These are phyloP conservation scores for Hypoxylon sp. DNA, from an alignment of 2,329 filamentous ascomycete species.

Conservation along the genomic window DNA sequence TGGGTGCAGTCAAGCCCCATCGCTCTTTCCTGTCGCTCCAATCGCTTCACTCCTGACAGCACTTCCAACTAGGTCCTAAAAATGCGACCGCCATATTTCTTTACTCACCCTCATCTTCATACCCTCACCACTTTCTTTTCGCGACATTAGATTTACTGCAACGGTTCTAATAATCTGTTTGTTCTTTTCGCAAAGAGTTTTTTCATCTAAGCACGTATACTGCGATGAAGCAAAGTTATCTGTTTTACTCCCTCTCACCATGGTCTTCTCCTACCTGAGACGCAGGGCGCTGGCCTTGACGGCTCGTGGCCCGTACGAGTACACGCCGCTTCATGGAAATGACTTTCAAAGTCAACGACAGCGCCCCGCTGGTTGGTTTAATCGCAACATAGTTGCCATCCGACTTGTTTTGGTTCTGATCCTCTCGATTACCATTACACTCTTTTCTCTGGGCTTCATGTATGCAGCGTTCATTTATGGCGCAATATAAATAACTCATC, in stretches of 20 bases:
- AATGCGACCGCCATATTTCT: background rate
- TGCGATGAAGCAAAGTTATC: constrained; percentile 36
- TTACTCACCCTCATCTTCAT: background rate
- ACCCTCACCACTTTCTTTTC: background rate
- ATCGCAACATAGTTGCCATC: constrained; percentile 37
- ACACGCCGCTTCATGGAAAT: constrained; percentile 44
- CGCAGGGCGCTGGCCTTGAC: constrained; percentile 36
- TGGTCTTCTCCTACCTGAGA: constrained; percentile 44
- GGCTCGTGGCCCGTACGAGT: constrained; percentile 35
- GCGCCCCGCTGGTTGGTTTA: constrained; percentile 36
- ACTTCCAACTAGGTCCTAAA: background rate
- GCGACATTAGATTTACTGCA: constrained; percentile 1
- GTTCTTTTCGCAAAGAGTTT: background rate
- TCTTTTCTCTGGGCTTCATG: constrained; percentile 42
- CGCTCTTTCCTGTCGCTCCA: constrained; percentile 8
- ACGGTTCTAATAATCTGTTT: background rate
- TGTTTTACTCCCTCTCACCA: constrained; percentile 31
- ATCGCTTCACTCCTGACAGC: constrained; percentile 12
- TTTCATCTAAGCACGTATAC: constrained; percentile 9
- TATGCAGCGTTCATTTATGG: constrained; percentile 33
- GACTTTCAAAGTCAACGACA: constrained; percentile 28
- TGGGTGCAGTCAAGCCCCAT: background rate
- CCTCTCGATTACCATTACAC: constrained; percentile 40
- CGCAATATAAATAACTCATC: constrained; percentile 32
- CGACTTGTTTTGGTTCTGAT: constrained; percentile 38